phyloP scores from a whole-genome alignment of 192 early-diverging fungal species.

The Coemansia sp. region DNA sequence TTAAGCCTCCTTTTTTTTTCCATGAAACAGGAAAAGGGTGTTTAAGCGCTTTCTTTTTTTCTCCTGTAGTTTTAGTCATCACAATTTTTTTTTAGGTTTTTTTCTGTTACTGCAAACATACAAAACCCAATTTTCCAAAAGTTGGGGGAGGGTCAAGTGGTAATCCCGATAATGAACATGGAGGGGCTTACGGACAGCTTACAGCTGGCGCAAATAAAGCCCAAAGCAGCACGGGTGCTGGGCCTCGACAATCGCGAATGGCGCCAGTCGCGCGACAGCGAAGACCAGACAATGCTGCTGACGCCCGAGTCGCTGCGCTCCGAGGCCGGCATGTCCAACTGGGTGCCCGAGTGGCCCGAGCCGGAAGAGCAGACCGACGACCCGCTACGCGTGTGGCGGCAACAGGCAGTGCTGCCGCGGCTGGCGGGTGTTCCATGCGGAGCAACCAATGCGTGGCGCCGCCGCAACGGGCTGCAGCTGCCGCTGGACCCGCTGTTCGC shows the following conservation, averaged over 20 bases:
- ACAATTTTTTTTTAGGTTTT: neutral
- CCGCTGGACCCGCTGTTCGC: conserved; percentile 48
- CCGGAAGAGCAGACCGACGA: conserved; percentile 26
- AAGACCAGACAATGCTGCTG: conserved; percentile 14
- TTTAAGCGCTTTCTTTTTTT: too few species aligned
- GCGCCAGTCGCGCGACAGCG: neutral
- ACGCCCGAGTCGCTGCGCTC: conserved; percentile 12
- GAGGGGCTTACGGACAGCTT: neutral
- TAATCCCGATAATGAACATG: too few species aligned
- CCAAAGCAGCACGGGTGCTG: conserved; percentile 45
- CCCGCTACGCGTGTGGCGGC: conserved; percentile 30
- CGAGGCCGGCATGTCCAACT: conserved; percentile 7
- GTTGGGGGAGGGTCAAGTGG: too few species aligned
- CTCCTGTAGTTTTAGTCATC: too few species aligned
- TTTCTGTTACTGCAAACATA: too few species aligned
- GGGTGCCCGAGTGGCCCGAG: conserved; percentile 42
- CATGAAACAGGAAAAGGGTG: too few species aligned
- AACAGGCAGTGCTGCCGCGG: conserved; percentile 9
- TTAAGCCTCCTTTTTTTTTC: too few species aligned
- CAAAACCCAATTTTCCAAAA: too few species aligned
- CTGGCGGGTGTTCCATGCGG: conserved; percentile 24
- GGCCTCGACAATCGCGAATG: conserved; percentile 11
- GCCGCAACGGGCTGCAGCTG: conserved; percentile 35
- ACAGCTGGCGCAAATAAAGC: conserved; percentile 10
- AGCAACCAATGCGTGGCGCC: conserved; percentile 34